Conservation (phyloP, 208 protist species). For the Acanthamoeba lenticulata region DNA sequence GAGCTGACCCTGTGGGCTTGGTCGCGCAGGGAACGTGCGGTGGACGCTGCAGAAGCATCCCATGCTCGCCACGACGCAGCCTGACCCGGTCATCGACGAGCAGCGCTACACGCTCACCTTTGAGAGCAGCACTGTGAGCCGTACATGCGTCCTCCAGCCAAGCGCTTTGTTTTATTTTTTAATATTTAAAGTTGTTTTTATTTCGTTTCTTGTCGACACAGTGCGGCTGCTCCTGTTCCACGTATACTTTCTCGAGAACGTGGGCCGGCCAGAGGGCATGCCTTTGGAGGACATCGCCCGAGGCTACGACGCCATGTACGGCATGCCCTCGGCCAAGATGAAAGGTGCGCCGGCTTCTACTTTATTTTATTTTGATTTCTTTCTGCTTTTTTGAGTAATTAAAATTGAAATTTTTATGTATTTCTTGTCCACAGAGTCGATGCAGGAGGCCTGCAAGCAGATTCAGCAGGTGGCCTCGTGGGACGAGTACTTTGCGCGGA, state of each 20-base stretch:
- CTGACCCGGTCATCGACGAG: background rate
- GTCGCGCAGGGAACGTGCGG: background rate
- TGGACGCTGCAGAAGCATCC: slow-evolving; percentile 9
- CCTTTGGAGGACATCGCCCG: background rate
- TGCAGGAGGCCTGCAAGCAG: slow-evolving; percentile 7
- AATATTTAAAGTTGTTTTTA: background rate
- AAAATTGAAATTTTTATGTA: background rate
- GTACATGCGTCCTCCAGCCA: background rate
- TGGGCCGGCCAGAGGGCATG: slow-evolving; percentile 10
- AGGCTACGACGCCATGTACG: slow-evolving; percentile 12
- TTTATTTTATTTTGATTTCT: no score
- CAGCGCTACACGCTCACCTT: background rate
- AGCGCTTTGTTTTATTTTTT: background rate
- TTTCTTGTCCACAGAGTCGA: background rate
- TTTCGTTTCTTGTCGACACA: background rate
- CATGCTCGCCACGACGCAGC: background rate
- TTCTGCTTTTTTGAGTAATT: no score
- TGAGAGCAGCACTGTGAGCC: slow-evolving; percentile 5
- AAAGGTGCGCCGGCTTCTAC: background rate
- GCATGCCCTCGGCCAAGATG: background rate
- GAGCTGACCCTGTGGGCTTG: background rate
- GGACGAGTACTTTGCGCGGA: background rate
- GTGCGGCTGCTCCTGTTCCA: background rate
- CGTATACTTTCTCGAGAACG: background rate
- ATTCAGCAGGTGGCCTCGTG: slow-evolving; percentile 10